Evolutionary conservation across 2,329 filamentous ascomycete genomes (phyloP), one percentile per base, ranked within the genome.

Genomic region (Penicillium thymicola): DNA sequence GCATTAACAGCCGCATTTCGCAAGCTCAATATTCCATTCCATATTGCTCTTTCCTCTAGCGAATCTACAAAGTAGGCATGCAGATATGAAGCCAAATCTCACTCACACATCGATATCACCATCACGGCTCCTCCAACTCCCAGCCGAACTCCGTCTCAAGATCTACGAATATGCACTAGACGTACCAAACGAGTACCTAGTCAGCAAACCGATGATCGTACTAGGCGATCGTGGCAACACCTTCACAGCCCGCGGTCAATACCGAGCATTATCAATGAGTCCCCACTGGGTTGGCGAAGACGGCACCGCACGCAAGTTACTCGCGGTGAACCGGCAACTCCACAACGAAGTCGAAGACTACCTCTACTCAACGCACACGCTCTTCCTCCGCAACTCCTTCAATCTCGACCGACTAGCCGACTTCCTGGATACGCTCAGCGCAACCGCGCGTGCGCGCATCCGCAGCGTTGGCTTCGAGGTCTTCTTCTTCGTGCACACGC

Each of bases 391-490:
- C 21, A 71, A 74, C 51, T 65, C 68, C 2, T 70, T 73, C 58
- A 64, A 71, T 43, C 61, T 71, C 4, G 64, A 70, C 54, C 66
- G 63, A 2, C 50, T 73, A 4, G 66, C 58, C 3, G 60, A 60
- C 1, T 73, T 74, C 58, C 65, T 74, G 4, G 67, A 72, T 37
- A 73, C 68, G 0, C 60, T 74, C 2, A 73, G 70, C 48, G 45
- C 59, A 3, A 72, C 68, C 4, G 71, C 71, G 2, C 67, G 68
- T 21, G 50, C 43, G 2, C 65, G 65, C 25, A 71, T 73, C 49
- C 70, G 68, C 52, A 71, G 66, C 47, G 67, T 74, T 30, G 71
- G 71, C 14, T 74, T 74, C 46, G 71, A 74, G 60, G 47, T 74
- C 14, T 71, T 65, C 57, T 69, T 74, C 60, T 74, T 73, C 52